A percentile compares a stretch with the other conserved stretches of the same genome.
Evolutionary conservation across 2,329 filamentous ascomycete genomes (phyloP).

Genomic region (Pseudogymnoascus sp.): DNA sequence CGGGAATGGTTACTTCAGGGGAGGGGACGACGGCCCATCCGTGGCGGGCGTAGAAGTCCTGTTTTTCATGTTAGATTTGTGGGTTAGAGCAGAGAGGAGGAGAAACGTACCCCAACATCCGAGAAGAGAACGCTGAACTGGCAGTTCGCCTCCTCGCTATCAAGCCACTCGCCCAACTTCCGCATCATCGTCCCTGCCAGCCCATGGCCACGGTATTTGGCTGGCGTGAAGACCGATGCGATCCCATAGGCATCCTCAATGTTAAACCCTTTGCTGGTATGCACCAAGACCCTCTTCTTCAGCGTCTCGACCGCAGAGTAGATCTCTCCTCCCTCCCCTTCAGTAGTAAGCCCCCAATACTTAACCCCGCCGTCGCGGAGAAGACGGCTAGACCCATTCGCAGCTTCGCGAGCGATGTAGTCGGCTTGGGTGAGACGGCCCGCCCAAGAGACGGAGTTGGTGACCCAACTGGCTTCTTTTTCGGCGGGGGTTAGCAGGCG

Average conservation of each 20-base stretch:
- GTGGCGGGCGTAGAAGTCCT: conserved; percentile 28
- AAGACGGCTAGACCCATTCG: background rate
- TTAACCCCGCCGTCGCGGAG: background rate
- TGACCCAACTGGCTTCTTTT: background rate
- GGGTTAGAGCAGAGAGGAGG: background rate
- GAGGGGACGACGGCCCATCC: conserved; percentile 31
- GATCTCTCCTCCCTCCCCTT: background rate
- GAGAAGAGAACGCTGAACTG: background rate
- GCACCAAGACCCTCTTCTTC: background rate
- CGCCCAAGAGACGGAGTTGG: background rate
- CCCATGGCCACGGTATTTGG: background rate
- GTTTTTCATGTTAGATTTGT: background rate
- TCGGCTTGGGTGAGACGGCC: background rate
- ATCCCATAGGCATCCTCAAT: background rate
- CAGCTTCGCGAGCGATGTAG: background rate
- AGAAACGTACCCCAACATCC: background rate
- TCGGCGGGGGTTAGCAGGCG: background rate
- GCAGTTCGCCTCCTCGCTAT: background rate
- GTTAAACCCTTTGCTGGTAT: background rate
- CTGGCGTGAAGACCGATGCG: background rate
- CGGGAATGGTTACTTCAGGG: conserved; percentile 30
- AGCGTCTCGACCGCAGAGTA: background rate
- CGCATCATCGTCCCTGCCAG: background rate
- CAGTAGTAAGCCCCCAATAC: background rate
- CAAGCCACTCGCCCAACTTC: background rate